A percentile compares a stretch with the other conserved stretches of the same genome.
Evolutionary conservation across 176 grass and related monocot genomes (phyloP).

Genomic region (Paspalum vaginatum): DNA sequence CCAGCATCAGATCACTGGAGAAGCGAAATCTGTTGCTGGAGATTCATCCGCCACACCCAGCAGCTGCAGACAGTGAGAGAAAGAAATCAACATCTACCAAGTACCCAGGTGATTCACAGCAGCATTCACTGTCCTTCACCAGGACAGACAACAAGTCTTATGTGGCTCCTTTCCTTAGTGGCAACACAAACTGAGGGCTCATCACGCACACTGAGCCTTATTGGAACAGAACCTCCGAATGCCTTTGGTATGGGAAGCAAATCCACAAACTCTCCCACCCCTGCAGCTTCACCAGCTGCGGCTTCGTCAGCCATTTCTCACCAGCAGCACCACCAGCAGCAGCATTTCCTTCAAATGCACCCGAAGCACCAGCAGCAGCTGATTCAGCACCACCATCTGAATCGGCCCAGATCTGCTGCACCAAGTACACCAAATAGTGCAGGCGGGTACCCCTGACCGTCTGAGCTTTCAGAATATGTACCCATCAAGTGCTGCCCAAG

Average conservation of each 20-base stretch:
- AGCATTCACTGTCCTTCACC: conserved; percentile 87
- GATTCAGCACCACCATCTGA: conserved; percentile 61
- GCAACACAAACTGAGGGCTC: conserved; percentile 57
- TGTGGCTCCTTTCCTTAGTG: conserved; percentile 53
- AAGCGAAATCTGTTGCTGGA: conserved; percentile 63
- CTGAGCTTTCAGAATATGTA: conserved; percentile 60
- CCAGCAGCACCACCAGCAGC: conserved; percentile 56
- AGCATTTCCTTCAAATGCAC: conserved; percentile 47
- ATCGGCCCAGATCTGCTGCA: conserved; percentile 72
- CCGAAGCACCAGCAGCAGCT: conserved; percentile 58
- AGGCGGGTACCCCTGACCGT: conserved; percentile 47
- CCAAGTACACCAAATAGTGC: conserved; percentile 65
- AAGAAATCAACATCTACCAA: conserved; percentile 64
- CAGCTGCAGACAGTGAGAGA: conserved; percentile 61
- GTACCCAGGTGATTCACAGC: conserved; percentile 46
- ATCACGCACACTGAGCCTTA: conserved; percentile 71
- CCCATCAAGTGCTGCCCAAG: conserved; percentile 55
- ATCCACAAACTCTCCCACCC: conserved; percentile 37
- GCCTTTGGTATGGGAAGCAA: conserved; percentile 54
- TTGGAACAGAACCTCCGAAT: conserved; percentile 61
- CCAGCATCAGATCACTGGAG: conserved; percentile 49
- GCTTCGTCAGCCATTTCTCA: conserved; percentile 43
- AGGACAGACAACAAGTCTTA: conserved; percentile 66
- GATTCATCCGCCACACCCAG: conserved; percentile 59
- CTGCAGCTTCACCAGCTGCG: conserved; percentile 52